Evolutionary conservation across 805 yeast species (phyloP).

Genomic region (Zygosaccharomyces bailii): DNA sequence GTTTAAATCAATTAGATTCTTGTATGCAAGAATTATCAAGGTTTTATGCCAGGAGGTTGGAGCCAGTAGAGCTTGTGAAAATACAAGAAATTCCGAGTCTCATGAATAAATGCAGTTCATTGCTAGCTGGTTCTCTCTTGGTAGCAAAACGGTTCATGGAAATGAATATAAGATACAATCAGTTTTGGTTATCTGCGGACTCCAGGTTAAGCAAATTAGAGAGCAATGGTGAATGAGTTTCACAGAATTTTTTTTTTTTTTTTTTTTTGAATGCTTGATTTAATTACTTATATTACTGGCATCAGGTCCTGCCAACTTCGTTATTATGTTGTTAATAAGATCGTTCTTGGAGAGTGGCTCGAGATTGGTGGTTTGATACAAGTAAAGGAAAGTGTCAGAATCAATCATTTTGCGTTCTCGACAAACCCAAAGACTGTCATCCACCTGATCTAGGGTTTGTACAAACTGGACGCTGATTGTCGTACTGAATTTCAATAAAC

Average conservation of each 20-base stretch:
- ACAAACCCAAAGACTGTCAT: conserved; percentile 18
- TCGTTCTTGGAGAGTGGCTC: conserved; percentile 9
- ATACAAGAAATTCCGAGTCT: conserved; percentile 6
- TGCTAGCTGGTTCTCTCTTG: conserved; percentile 10
- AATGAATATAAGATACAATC: conserved; percentile 11
- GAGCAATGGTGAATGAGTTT: background rate
- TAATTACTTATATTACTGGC: conserved; percentile 1
- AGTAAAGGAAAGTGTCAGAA: conserved; percentile 21
- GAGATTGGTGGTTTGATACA: conserved; percentile 16
- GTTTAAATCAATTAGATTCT: conserved; percentile 4
- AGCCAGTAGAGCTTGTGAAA: background rate
- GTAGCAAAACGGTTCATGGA: conserved; percentile 12
- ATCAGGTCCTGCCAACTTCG: background rate
- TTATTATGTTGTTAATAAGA: conserved; percentile 10
- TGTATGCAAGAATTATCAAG: background rate
- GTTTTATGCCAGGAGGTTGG: background rate
- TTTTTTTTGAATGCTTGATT: background rate
- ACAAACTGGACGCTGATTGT: conserved; percentile 23
- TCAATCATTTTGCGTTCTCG: conserved; percentile 23
- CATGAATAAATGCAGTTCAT: conserved; percentile 8
- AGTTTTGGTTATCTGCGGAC: conserved; percentile 11
- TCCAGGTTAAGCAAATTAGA: conserved; percentile 7
- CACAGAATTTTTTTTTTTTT: too few relatives aligned
- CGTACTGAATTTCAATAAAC: conserved; percentile 17
- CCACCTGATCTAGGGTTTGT: conserved; percentile 15